These are phyloP conservation scores for Yamadazyma diddensiae DNA, from an alignment of 1,139 yeast species.

Conservation along the genomic window DNA sequence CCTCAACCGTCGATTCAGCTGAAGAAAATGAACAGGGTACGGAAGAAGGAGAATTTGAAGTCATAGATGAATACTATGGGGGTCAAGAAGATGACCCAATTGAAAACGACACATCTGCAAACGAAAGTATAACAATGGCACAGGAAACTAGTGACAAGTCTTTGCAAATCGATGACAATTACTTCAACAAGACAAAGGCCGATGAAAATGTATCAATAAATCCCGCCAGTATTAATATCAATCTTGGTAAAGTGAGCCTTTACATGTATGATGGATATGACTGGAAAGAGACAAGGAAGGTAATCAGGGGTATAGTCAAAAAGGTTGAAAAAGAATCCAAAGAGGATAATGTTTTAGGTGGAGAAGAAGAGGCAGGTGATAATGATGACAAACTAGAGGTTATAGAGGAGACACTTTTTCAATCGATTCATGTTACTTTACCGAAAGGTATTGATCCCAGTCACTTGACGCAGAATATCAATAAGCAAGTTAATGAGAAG, in stretches of 20 bases:
- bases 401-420: conserved; percentile 65
- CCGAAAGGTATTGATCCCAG: conserved; percentile 51
- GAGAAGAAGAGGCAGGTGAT: conserved; percentile 11
- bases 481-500: conserved; percentile 36
- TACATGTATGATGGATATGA: conserved; percentile 88
- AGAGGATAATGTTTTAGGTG: conserved; percentile 18
- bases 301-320: conserved; percentile 62
- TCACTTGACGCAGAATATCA: conserved; percentile 51
- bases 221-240: conserved; percentile 32
- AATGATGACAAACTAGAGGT: conserved; percentile 23
- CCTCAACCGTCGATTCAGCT: not conserved
- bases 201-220: conserved; percentile 14
- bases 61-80: conserved; percentile 25
- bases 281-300: conserved; percentile 75
- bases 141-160: conserved; percentile 8
- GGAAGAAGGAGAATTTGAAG: conserved; percentile 8
- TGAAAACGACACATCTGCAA: not conserved
- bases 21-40: conserved; percentile 1
- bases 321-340: conserved; percentile 52
- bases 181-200: conserved; percentile 29
- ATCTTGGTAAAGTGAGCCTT: conserved; percentile 26
- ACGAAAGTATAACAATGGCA: not conserved
- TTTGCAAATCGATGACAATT: conserved; percentile 38
- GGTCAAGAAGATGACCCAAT: not conserved
- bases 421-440: conserved; percentile 68